Evolutionary conservation across 164 flowering plant species (phyloP), one percentile per base, ranked within the genome.

Genomic region (Annona cherimola): DNA sequence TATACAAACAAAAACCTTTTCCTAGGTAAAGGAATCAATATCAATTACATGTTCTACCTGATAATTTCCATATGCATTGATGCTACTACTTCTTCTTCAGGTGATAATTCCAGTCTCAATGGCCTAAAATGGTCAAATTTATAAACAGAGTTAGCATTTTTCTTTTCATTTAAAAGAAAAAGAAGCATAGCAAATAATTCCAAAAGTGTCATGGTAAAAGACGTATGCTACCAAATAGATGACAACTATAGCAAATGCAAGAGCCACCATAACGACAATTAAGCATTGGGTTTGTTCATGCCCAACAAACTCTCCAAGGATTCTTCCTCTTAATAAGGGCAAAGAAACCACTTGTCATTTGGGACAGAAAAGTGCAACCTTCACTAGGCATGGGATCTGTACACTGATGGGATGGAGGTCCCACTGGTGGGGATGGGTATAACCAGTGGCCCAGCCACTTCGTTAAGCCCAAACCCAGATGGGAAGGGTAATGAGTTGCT

Each of bases 81-180:
- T 71, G 86, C 85, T 55, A 88, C 83, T 43, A 90, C 83, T 86
- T 93, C 99, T 82, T 95, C 99, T 82, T 91, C 97, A 44, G 98
- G 96, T 71, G 98, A 85, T 78, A 95, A 80, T 73, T 91, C 97
- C 88, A 95, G 71, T 70, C 76, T 83, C 77, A 89, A 61, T 67
- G 96, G 95, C 86, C 98, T 94, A 71, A 63, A 78, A 69, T 18
- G 5, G 3, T 50, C 14, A 11, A 50, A n/a, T 50, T 50, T 50
- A 50, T n/a, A 50, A 4, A 46, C 9, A 50, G 57, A 50, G 57
- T 50, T 16, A 50, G 14, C 8, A 50, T 50, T 8, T 16, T 8
- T 7, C 54, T 46, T 46, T 46, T 5, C 54, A 7, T 46, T 46
- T 45, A 5, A 45, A 45, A 45, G 54, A 46, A 12, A 46, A 12